Evolutionary conservation across 345 rosid species (phyloP).

Genomic region (Eutrema japonicum): DNA sequence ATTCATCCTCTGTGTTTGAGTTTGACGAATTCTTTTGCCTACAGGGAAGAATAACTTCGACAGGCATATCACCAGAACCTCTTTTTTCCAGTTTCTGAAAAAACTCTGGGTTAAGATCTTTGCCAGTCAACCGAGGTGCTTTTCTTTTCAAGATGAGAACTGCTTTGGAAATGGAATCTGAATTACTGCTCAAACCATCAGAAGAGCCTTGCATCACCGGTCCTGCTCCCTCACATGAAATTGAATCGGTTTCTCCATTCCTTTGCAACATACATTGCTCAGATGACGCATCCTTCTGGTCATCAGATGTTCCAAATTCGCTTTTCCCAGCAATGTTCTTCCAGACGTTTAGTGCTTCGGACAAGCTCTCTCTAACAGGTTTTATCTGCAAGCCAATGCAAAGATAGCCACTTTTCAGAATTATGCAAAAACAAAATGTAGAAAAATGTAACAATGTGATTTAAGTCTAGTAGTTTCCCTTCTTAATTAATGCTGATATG

Average conservation of each 20-base stretch:
- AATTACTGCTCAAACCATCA: conserved; percentile 51
- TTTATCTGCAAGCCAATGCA: conserved; percentile 70
- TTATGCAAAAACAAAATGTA: conserved; percentile 1
- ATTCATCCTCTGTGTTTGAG: conserved; percentile 65
- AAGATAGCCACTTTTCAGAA: background rate
- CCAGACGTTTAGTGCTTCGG: conserved; percentile 89
- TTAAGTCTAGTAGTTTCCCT: conserved; percentile 12
- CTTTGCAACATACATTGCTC: conserved; percentile 55
- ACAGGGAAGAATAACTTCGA: conserved; percentile 84
- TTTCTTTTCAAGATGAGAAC: conserved; percentile 82
- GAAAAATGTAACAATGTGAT: conserved; percentile 9
- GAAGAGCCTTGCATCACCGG: conserved; percentile 54
- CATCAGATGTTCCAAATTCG: conserved; percentile 57
- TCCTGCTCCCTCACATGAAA: conserved; percentile 48
- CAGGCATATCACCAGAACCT: conserved; percentile 76
- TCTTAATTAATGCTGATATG: background rate
- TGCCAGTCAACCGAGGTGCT: conserved; percentile 74
- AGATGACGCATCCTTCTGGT: conserved; percentile 60
- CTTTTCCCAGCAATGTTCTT: conserved; percentile 79
- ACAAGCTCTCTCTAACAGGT: conserved; percentile 92
- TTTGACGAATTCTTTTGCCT: conserved; percentile 61
- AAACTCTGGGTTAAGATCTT: conserved; percentile 88
- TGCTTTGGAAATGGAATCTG: conserved; percentile 66
- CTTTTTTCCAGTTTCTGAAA: conserved; percentile 79
- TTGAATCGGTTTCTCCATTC: conserved; percentile 45